Evolutionary conservation across 192 early-diverging fungal genomes (phyloP).

Genomic region (Backusella australiensis): DNA sequence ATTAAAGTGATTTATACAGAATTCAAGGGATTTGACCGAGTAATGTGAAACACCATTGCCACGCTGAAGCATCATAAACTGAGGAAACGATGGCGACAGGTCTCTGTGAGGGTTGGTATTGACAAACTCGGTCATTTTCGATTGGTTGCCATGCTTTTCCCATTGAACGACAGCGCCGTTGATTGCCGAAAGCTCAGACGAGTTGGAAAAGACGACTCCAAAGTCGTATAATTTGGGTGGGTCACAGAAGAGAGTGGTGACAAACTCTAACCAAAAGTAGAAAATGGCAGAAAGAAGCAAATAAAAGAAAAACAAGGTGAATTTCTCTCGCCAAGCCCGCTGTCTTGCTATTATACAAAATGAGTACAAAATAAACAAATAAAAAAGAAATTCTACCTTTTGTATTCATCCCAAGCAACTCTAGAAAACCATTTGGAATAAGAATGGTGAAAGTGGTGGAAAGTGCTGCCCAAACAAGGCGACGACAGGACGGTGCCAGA

Average conservation of each 20-base stretch:
- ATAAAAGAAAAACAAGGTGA: conserved; percentile 24
- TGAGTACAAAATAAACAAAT: background rate
- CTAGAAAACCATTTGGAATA: background rate
- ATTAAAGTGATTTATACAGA: conserved; percentile 22
- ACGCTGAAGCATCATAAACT: conserved; percentile 29
- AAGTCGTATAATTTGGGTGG: conserved; percentile 18
- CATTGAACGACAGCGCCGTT: conserved; percentile 32
- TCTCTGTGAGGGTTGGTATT: conserved; percentile 27
- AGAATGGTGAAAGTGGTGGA: background rate
- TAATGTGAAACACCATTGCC: background rate
- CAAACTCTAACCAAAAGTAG: conserved; percentile 34
- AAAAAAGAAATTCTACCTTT: background rate
- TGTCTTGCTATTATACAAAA: conserved; percentile 13
- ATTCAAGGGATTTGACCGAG: conserved; percentile 9
- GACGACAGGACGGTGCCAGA: background rate
- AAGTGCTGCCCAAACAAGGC: conserved; percentile 7
- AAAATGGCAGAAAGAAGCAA: conserved; percentile 19
- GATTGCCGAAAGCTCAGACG: conserved; percentile 12
- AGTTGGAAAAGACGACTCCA: background rate
- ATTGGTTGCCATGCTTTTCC: background rate
- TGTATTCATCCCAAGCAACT: background rate
- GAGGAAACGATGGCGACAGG: conserved; percentile 35
- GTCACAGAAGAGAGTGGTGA: conserved; percentile 31
- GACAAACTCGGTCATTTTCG: conserved; percentile 19
- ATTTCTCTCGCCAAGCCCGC: conserved; percentile 34